Percentiles rank a stretch among this genome's conserved stretches.
Evolutionary conservation across 1,284 basidiomycete species (phyloP).

Genomic region (Sporisorium scitamineum): DNA sequence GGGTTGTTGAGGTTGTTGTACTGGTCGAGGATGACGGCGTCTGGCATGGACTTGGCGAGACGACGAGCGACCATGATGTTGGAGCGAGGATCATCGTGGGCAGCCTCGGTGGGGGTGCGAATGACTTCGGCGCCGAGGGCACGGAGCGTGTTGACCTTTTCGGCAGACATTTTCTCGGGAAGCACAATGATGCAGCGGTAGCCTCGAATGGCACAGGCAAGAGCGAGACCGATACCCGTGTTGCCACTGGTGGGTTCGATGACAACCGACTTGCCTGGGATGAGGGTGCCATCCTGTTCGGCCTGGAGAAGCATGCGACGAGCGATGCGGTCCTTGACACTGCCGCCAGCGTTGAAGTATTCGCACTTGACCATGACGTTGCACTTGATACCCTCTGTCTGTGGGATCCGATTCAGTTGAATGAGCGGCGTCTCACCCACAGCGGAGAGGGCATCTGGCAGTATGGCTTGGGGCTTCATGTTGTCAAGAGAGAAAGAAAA

Average conservation of each 20-base stretch:
- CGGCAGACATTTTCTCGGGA: conserved; percentile 95
- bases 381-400: conserved; percentile 82
- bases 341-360: conserved; percentile 89
- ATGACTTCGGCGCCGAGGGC: conserved; percentile 93
- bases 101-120: conserved; percentile 90
- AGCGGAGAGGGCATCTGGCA: conserved; percentile 77
- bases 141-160: conserved; percentile 92
- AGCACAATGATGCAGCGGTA: conserved; percentile 81
- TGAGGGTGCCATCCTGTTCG: conserved; percentile 84
- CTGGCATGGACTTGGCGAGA: conserved; percentile 82
- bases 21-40: conserved; percentile 92
- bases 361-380: conserved; percentile 94
- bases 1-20: conserved; percentile 77
- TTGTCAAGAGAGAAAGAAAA: neutral
- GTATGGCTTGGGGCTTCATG: conserved; percentile 52
- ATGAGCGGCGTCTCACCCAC: conserved; percentile 92
- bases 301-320: conserved; percentile 91
- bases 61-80: conserved; percentile 88
- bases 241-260: conserved; percentile 91
- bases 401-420: conserved; percentile 83
- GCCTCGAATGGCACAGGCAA: conserved; percentile 92
- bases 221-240: conserved; percentile 77
- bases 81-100: conserved; percentile 85
- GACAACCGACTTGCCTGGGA: conserved; percentile 88
- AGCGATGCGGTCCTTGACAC: conserved; percentile 91